Base-by-base conservation (phyloP, 768 basidiomycete genomes). In the Termitomyces titanicus region DNA sequence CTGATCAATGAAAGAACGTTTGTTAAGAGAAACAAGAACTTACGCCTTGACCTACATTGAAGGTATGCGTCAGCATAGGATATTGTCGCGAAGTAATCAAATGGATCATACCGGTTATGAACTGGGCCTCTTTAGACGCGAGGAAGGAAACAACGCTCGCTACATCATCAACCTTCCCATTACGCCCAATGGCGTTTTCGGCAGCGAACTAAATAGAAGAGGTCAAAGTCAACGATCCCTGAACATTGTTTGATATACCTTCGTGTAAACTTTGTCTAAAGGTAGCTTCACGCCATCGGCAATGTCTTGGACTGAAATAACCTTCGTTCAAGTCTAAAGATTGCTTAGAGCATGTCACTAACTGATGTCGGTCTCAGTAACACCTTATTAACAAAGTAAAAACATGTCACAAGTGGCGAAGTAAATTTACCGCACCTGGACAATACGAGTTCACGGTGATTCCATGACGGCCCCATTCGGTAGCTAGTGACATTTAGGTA, bases 381-480 rank as follows among this genome's bases (percentile, higher is more conserved):
- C 29, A 2, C 56, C 56, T 58, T 31, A 13, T 43, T n/a, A 22
- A 24, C 2, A 31, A 10, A 9, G 2, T 53, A 13, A 22, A 40
- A 24, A 31, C 17, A 37, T 8, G 35, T 13, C 11, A 25, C 1
- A 33, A 45, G 5, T 13, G 9, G 11, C 11, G 42, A 18, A 18
- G 18, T 0, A 24, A 33, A 35, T 12, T 29, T 1, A 17, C 38
- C 20, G 1, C 17, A 51, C 67, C 68, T 29, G 69, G 70, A 3
- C 63, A 62, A 50, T 70, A 70, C 1, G 68, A 57, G 47, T 72
- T 72, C 6, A 69, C 68, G 6, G 67, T 68, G 18, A 72, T 72
- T 0, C 63, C 63, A 51, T 68, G 58, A 20, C 46, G 56, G 20
- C 64, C 66, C 27, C 56, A 61, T 48, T 69, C 68, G 17, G 38